Base-by-base conservation (phyloP, 345 rosid species). In the Kernera saxatilis region DNA sequence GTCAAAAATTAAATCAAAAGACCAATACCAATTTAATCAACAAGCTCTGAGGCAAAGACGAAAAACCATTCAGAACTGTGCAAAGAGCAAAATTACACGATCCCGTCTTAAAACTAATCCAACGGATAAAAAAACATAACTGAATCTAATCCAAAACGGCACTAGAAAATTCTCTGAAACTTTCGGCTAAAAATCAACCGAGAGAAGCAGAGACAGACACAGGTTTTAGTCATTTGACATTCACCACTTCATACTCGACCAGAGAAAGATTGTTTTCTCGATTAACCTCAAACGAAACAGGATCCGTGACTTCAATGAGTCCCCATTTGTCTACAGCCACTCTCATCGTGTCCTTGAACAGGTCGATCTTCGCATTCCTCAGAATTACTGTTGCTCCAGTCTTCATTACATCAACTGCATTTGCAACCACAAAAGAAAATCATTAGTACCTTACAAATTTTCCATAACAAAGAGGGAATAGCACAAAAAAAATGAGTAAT, bases 321-420 rank as follows among this genome's bases (percentile, higher is more conserved):
- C 85, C 85, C 83, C 87, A 84, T 57, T 77, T 84, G 67, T 84
- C 87, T 14, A 81, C 82, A 37, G 81, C 85, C 68, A 84, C 68
- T 67, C 87, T 77, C 87, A 81, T 79, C 0, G 83, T 77, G 44
- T 76, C 83, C 79, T 79, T 84, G 37, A 77, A 79, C 83, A 84
- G 57, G 58, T 81, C 82, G 4, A 81, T 84, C 82, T 72, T 82
- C 26, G 86, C 86, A 72, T 82, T 84, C 36, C 88, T 79, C 66
- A 80, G 73, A 19, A 78, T 79, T 8, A 82, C 66, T 6, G 82
- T 82, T 22, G 78, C 59, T 22, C 74, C 80, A 9, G 75, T 40
- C 77, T 74, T 78, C 83, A 84, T 57, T 7, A 84, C 11, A 67
- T 78, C 83, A 71, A 82, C 88, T 82, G 74, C 3, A n/a, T n/a